Evolutionary conservation across 257 asterid genomes (phyloP).

Genomic region (Hygrophila difformis): DNA sequence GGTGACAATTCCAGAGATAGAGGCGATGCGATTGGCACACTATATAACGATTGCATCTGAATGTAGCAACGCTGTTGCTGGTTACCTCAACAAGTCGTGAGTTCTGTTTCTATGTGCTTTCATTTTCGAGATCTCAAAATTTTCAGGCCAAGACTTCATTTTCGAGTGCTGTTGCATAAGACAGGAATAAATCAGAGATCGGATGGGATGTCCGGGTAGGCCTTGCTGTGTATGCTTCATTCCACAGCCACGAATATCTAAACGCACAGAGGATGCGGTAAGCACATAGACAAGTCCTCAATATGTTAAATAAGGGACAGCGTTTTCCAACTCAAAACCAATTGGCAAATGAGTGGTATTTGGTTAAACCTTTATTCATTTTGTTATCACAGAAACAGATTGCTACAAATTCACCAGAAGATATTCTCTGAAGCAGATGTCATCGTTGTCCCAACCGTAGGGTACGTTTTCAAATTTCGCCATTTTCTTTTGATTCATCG

Average conservation of each 20-base stretch:
- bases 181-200: conserved; percentile 47
- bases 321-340: too few relatives aligned
- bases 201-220: conserved; percentile 96
- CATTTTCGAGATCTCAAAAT: too few relatives aligned
- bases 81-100: conserved; percentile 43
- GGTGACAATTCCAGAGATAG: conserved; percentile 80
- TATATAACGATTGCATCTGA: conserved; percentile 78
- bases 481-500: too few relatives aligned
- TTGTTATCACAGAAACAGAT: conserved; percentile 44
- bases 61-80: conserved; percentile 44
- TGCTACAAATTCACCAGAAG: conserved; percentile 50
- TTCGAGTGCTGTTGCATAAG: neutral
- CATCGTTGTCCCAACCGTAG: conserved; percentile 88
- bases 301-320: too few relatives aligned
- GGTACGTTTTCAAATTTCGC: conserved; percentile 41
- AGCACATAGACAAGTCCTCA: too few relatives aligned
- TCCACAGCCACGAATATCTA: conserved; percentile 72
- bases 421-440: conserved; percentile 69
- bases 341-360: too few relatives aligned
- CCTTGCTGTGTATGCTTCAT: conserved; percentile 55
- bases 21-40: conserved; percentile 88
- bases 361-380: neutral
- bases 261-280: conserved; percentile 84
- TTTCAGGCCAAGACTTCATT: neutral
- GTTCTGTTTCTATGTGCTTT: too few relatives aligned